A percentile compares a stretch with the other conserved stretches of the same genome.
These are phyloP conservation scores for Trametes coccinea DNA, from an alignment of 768 basidiomycete species.

Conservation along the genomic window DNA sequence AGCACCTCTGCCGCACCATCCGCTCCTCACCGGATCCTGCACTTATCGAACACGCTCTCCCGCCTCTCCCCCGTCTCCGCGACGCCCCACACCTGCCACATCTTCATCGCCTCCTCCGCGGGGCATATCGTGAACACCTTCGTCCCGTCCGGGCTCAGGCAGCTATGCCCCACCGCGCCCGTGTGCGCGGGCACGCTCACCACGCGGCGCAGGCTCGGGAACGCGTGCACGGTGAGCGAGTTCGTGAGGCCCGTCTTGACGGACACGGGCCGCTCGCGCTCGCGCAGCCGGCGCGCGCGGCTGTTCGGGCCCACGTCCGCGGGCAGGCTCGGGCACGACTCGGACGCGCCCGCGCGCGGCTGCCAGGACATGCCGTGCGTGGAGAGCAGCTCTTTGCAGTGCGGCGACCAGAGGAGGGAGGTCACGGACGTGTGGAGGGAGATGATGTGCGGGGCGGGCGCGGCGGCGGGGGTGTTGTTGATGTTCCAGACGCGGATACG, in stretches of 20 bases:
- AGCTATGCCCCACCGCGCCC: slow-evolving; percentile 57
- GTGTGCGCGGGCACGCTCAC: slow-evolving; percentile 59
- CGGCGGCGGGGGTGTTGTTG: slow-evolving; percentile 45
- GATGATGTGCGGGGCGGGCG: slow-evolving; percentile 51
- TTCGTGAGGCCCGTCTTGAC: slow-evolving; percentile 36
- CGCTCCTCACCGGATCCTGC: slow-evolving; percentile 40
- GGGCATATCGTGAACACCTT: slow-evolving; percentile 65
- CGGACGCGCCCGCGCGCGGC: slow-evolving; percentile 17
- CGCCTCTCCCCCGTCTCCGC: slow-evolving; percentile 35
- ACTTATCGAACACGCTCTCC: slow-evolving; percentile 49
- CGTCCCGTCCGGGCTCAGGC: slow-evolving; percentile 62
- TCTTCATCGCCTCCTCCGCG: slow-evolving; percentile 66
- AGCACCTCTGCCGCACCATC: background rate
- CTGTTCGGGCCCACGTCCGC: slow-evolving; percentile 15
- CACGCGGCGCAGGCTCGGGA: slow-evolving; percentile 52
- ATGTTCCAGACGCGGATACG: slow-evolving; percentile 55
- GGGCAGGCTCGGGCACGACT: slow-evolving; percentile 18
- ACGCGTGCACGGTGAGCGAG: slow-evolving; percentile 51
- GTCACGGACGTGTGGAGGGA: slow-evolving; percentile 52
- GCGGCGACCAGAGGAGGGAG: slow-evolving; percentile 60
- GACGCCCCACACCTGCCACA: slow-evolving; percentile 65
- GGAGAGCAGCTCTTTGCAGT: slow-evolving; percentile 57
- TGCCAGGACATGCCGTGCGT: slow-evolving; percentile 57
- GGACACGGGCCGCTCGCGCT: slow-evolving; percentile 25
- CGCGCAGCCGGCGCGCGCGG: slow-evolving; percentile 24